Evolutionary conservation across 345 rosid species (phyloP).

Genomic region (Cardiospermum halicacabum): DNA sequence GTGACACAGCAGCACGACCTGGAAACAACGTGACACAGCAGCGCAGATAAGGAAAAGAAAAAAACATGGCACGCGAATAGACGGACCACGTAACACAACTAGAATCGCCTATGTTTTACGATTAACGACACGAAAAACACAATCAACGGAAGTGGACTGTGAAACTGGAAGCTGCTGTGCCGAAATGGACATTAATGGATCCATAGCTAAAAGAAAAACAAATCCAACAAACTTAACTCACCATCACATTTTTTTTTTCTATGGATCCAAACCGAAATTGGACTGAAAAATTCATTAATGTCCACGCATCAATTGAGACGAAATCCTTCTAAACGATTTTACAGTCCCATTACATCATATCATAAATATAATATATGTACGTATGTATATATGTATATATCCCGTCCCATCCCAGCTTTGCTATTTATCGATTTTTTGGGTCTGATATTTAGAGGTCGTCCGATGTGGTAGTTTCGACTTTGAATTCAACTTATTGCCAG

Average conservation of each 20-base stretch:
- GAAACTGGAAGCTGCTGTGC: constrained; percentile 2
- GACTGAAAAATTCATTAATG: constrained; percentile 53
- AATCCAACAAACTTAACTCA: constrained; percentile 21
- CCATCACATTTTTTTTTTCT: constrained; percentile 29
- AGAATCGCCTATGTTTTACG: constrained; percentile 9
- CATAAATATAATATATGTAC: neutral
- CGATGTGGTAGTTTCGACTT: neutral
- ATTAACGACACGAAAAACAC: neutral
- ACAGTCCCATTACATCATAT: constrained; percentile 44
- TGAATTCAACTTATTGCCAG: constrained; percentile 41
- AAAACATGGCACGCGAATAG: constrained; percentile 9
- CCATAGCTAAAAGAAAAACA: neutral
- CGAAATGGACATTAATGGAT: constrained; percentile 2
- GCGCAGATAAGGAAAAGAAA: neutral
- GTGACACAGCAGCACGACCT: neutral
- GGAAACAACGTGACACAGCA: neutral
- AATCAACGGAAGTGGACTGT: neutral
- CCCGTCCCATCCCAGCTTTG: neutral
- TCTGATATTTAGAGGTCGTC: neutral
- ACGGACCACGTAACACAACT: constrained; percentile 1
- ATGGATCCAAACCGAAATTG: constrained; percentile 30
- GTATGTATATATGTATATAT: neutral
- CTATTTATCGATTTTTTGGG: neutral
- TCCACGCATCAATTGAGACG: constrained; percentile 35
- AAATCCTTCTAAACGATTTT: constrained; percentile 35